Evolutionary conservation across 1,284 basidiomycete genomes (phyloP), one percentile per base, ranked within the genome.

Genomic region (Cutaneotrichosporon cutaneum): DNA sequence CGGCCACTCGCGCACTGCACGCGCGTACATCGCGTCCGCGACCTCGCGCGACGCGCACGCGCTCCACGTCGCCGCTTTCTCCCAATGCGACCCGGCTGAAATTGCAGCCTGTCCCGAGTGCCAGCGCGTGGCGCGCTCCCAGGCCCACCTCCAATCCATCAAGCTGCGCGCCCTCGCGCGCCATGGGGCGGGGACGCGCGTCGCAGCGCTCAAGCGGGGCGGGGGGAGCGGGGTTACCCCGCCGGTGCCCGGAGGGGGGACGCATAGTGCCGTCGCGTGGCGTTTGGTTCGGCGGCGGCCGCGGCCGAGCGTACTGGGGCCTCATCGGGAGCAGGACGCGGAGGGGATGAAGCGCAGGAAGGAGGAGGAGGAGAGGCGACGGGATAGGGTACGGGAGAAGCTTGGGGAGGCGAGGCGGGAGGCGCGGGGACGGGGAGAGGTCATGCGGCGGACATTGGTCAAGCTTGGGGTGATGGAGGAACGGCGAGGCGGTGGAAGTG

Each of bases 91-190:
- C 33, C 30, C 56, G 3, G 44, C 30, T 3, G 56, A 51, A 47
- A 47, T 47, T 13, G 33, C 47, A 4, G 45, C 44, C 2, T 58
- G 56, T 18, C 32, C 33, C 18, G 44, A 50, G 21, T 58, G 56
- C 24, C 45, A 42, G 26, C 18, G 18, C 6, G 3, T 13, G 6
- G 30, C 18, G 13, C 16, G 24, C 35, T 32, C 14, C 14, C n/a
- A 51, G 14, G 52, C 33, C 13, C n/a, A 27, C 22, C 21, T 36
- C 22, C 7, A 5, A 4, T 7, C 18, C 52, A 39, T 54, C 32
- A 18, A 33, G 21, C 4, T 33, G 4, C n/a, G 22, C 16, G 7
- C 22, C 21, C 21, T 26, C 4, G 52, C 35, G 35, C 18, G 22
- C 10, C 4, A 24, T 16, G 52, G 52, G 11, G 22, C 13, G 11